These are phyloP conservation scores for Paraphysoderma sedebokerense DNA, from an alignment of 371 early-diverging fungal genomes.

Conservation along the genomic window DNA sequence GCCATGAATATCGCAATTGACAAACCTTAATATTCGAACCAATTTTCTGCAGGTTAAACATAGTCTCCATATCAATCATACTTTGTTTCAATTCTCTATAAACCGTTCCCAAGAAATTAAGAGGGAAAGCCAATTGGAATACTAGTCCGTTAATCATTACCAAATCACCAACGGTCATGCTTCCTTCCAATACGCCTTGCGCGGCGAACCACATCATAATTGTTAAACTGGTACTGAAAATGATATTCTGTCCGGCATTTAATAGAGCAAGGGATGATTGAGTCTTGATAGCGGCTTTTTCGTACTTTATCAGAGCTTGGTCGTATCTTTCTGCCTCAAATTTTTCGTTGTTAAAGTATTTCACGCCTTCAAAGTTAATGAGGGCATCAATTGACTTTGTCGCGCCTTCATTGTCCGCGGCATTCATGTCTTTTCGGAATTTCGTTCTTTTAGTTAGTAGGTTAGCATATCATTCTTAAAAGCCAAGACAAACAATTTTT, in stretches of 20 bases:
- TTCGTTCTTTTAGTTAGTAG: constrained; percentile 36
- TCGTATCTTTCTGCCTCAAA: constrained; percentile 76
- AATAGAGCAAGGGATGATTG: constrained; percentile 68
- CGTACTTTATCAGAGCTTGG: constrained; percentile 64
- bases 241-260: constrained; percentile 85
- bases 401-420: constrained; percentile 86
- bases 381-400: constrained; percentile 81
- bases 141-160: constrained; percentile 93
- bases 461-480: too few species aligned
- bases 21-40: constrained; percentile 25
- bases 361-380: constrained; percentile 88
- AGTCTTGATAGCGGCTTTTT: constrained; percentile 74
- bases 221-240: constrained; percentile 75
- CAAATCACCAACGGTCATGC: constrained; percentile 86
- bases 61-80: constrained; percentile 85
- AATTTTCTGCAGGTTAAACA: constrained; percentile 66
- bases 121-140: constrained; percentile 81
- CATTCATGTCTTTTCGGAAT: constrained; percentile 75
- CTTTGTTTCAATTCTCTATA: constrained; percentile 88
- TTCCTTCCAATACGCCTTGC: constrained; percentile 54
- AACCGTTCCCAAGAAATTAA: constrained; percentile 93
- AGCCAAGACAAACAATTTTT: too few species aligned
- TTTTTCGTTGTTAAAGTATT: constrained; percentile 82
- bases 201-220: constrained; percentile 86
- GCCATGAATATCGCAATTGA: constrained; percentile 4